Evolutionary conservation across 768 basidiomycete genomes (phyloP), one percentile per base, ranked within the genome.

Genomic region (Fomitopsis pulvina): DNA sequence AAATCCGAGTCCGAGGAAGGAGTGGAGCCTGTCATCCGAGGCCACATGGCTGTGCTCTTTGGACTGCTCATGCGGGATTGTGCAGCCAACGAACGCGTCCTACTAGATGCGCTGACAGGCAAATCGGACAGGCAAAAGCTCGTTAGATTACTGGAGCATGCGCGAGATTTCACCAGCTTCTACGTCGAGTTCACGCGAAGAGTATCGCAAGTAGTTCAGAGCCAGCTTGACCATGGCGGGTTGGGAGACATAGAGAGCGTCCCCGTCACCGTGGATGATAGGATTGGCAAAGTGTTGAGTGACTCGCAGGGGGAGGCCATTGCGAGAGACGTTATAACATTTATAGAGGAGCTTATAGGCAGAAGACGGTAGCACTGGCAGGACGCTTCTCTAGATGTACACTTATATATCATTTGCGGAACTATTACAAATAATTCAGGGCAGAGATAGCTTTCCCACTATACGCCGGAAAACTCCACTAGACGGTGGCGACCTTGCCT

Each of bases 1-100:
- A 52, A 57, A 34, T 54, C 66, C 29, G 66, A 60, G 32, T 60
- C 53, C 30, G 65, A 66, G 52, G 52, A 58, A 20, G 55, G 59
- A 11, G 57, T 63, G 16, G 66, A 66, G 24, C 55, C 71, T 11
- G 81, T 87, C 55, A 71, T 92, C 6, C 77, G 77, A 14, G 85
- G 85, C 0, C 88, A 90, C 59, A 75, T 87, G 3, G 80, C 89
- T 0, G 78, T 92, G 6, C 75, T 92, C 4, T 76, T 92, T 42
- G 87, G 76, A 8, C 60, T 80, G 4, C 65, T 79, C 30, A 67
- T 71, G 45, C 64, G 65, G 32, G 59, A 65, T 32, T 62, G 63
- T 22, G 38, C 61, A 7, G 42, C 50, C n/a, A 73, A 69, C 47
- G 68, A 66, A 52, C 18, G 48, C 12, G 48, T 65, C 4, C 57